Evolutionary conservation across 1,284 basidiomycete genomes (phyloP), one percentile per base, ranked within the genome.

Genomic region (Malassezia psittaci): DNA sequence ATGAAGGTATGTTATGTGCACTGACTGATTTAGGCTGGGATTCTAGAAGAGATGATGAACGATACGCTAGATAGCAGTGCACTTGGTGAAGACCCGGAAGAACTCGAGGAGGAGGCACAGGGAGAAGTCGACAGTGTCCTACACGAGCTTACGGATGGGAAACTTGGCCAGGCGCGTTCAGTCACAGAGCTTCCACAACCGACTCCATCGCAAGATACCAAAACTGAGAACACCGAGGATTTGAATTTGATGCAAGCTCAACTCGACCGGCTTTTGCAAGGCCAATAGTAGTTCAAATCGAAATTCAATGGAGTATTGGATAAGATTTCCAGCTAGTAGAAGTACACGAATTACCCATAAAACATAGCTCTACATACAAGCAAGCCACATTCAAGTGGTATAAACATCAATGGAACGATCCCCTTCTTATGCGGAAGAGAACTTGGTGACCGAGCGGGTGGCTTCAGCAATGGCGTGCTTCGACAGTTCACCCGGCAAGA

Each of bases 51-150:
- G 61, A 73, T 78, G 65, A 66, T 78, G 54, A 76, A 78, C 38
- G 77, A 78, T 53, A 75, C 76, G 12, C 65, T 78, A 38, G 77
- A 78, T 35, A 63, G 68, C 18, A 65, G 74, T 48, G 66, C 75
- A 19, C 71, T 77, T 1, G 73, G 71, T 40, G 74, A 76, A 52
- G 90, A 94, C 59, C 90, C 94, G 51, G 90, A 93, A 60, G 91
- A 91, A 65, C 76, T 98, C 47, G 90, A 94, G 68, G 90, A 93
- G 65, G 94, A 98, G 76, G 94, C 94, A 0, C 89, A 96, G 68
- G 88, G 83, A 18, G 94, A 98, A 72, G 89, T 99, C 11, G 93
- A 98, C 75, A 96, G 93, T 75, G 88, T 99, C 3, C 76, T 99
- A 38, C 96, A 86, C 67, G 89, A 96, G 60, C 80, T 99, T 57